Evolutionary conservation across 208 protist species (phyloP), one percentile per base, ranked within the genome.

Genomic region (Leishmania arabica): DNA sequence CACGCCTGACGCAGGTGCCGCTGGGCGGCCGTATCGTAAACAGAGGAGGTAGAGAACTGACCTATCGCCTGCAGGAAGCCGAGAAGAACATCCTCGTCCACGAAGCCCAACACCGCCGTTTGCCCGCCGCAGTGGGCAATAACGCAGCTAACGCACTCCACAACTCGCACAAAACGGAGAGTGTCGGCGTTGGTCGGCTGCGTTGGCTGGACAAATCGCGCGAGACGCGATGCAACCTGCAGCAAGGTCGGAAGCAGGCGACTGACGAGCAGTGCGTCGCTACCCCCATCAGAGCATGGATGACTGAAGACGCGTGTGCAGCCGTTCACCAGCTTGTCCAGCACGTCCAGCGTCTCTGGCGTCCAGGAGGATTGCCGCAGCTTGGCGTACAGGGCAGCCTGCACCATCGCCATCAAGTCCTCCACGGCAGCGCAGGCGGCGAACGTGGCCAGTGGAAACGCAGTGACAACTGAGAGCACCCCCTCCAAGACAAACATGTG

Each of bases 11-110:
- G 87, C 34, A 62, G 66, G 73, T 93, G 85, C 5, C 75, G 45
- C 40, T 90, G 83, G 27, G 62, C 19, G 15, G 81, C 62, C 31
- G 73, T 37, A 51, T 95, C 89, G 77, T 86, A 92, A 24, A 81
- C 80, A 8, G 75, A 65, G 15, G 91, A 75, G 37, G 80, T 7
- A 6, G 60, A 82, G 79, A 95, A 91, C 80, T 93, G 88, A 31
- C 91, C 91, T 0, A 95, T 80, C 0, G 86, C 91, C 51, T 70
- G 84, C 34, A 80, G 80, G 71, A 95, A 79, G 66, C 40, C 73
- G 27, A 93, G 77, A 15, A 95, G 78, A 27, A 56, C 60, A 51
- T 84, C 85, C 17, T 86, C 75, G 13, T 83, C 66, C 0, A 92
- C 75, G 51, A 89, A 87, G 7, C 66, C 70, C 9, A 83, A 49